Percentiles rank a stretch among this genome's conserved stretches.
Evolutionary conservation across 2,329 filamentous ascomycete genomes (phyloP).

Genomic region (Didymella exigua): DNA sequence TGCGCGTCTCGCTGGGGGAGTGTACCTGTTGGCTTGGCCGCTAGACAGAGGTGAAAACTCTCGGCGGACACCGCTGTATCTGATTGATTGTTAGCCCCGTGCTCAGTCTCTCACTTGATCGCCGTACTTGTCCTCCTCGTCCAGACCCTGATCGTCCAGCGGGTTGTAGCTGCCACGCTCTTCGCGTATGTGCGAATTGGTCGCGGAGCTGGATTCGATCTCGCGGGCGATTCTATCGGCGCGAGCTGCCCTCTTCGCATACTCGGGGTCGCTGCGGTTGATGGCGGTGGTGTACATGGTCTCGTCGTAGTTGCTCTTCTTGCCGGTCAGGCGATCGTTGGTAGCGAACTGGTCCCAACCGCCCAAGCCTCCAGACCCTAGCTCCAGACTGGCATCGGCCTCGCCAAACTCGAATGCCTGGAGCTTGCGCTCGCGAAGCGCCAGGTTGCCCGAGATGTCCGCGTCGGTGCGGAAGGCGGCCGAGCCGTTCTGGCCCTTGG

Average conservation of each 20-base stretch:
- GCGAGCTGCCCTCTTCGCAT: conserved; percentile 75
- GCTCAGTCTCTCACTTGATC: not conserved
- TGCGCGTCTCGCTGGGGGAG: conserved; percentile 83
- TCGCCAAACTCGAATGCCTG: conserved; percentile 81
- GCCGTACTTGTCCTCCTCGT: conserved; percentile 90
- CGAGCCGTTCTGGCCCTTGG: conserved; percentile 60
- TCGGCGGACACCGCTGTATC: conserved; percentile 90
- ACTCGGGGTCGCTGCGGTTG: conserved; percentile 81
- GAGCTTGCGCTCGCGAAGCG: conserved; percentile 73
- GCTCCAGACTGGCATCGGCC: conserved; percentile 67
- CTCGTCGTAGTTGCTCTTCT: conserved; percentile 91
- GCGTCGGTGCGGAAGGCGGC: conserved; percentile 81
- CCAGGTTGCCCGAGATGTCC: conserved; percentile 79
- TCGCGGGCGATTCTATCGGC: conserved; percentile 83
- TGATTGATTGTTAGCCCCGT: conserved; percentile 41
- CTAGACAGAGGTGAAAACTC: conserved; percentile 69
- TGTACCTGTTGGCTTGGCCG: conserved; percentile 75
- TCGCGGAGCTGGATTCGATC: conserved; percentile 77
- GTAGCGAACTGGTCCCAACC: conserved; percentile 93
- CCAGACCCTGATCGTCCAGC: conserved; percentile 67
- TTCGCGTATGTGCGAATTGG: conserved; percentile 85
- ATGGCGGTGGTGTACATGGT: conserved; percentile 93
- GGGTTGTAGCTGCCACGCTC: conserved; percentile 75
- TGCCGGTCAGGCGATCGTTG: conserved; percentile 85
- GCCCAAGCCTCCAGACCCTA: conserved; percentile 62